These are phyloP conservation scores for Notholithocarpus densiflorus DNA, from an alignment of 306 rosid genomes.

Conservation along the genomic window DNA sequence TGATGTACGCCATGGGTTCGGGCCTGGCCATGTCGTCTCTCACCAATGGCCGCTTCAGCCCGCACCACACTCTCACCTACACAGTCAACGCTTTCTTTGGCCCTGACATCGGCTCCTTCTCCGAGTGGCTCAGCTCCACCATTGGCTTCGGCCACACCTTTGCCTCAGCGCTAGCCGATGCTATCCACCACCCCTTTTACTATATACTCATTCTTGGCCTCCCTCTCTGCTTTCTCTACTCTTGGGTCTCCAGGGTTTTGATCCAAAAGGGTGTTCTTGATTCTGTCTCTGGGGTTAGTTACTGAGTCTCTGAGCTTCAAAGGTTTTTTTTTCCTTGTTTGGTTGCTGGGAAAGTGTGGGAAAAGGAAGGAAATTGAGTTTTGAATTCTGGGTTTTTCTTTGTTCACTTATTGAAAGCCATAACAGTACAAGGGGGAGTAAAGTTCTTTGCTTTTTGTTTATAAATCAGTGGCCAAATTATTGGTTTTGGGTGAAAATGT, in stretches of 20 bases:
- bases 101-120: slow-evolving; percentile 90
- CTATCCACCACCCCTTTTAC: slow-evolving; percentile 64
- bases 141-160: slow-evolving; percentile 21
- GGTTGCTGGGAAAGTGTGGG: background rate
- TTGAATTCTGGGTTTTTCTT: background rate
- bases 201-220: slow-evolving; percentile 59
- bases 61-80: slow-evolving; percentile 73
- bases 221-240: slow-evolving; percentile 71
- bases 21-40: slow-evolving; percentile 53
- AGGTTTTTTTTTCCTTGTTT: background rate
- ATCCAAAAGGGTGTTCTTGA: slow-evolving; percentile 48
- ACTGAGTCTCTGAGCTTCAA: slow-evolving; percentile 7
- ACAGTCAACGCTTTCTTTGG: slow-evolving; percentile 81
- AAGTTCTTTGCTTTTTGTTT: no score
- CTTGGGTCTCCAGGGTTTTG: slow-evolving; percentile 52
- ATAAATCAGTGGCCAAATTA: no score
- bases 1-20: slow-evolving; percentile 82
- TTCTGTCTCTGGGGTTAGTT: slow-evolving; percentile 54
- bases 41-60: slow-evolving; percentile 60
- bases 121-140: slow-evolving; percentile 64
- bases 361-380: background rate
- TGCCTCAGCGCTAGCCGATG: slow-evolving; percentile 45
- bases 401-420: no score
- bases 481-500: no score
- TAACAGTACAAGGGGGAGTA: no score